phyloP scores from a whole-genome alignment of 179 eudicot genomes.

The Amaranthus tricolor region DNA sequence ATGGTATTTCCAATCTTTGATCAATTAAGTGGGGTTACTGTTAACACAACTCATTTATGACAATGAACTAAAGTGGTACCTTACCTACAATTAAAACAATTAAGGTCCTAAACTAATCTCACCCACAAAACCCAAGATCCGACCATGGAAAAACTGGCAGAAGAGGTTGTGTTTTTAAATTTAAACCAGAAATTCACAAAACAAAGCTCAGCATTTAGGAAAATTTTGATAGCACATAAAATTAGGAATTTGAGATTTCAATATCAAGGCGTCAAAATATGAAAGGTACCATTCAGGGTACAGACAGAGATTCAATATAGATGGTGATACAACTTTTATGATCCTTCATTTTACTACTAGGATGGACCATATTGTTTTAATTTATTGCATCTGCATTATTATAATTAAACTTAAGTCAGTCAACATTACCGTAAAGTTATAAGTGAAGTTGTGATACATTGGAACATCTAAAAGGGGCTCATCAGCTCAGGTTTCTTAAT shows the following conservation, averaged over 20 bases:
- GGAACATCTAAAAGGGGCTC: no score
- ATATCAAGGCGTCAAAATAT: slow-evolving; percentile 14
- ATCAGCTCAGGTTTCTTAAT: no score
- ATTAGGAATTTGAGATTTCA: slow-evolving; percentile 12
- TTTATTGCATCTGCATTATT: background rate
- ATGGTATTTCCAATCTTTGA: slow-evolving; percentile 26
- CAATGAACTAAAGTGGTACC: slow-evolving; percentile 21
- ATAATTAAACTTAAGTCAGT: no score
- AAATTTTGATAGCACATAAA: background rate
- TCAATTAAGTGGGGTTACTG: slow-evolving; percentile 27
- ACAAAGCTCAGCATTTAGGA: background rate
- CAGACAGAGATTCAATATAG: slow-evolving; percentile 15
- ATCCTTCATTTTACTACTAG: slow-evolving; percentile 18
- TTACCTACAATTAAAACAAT: slow-evolving; percentile 8
- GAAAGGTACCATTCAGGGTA: slow-evolving; percentile 22
- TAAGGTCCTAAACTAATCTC: slow-evolving; percentile 21
- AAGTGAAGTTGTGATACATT: no score
- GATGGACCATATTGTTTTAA: slow-evolving; percentile 23
- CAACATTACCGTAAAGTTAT: no score
- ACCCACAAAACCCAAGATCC: slow-evolving; percentile 20
- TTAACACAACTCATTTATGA: slow-evolving; percentile 11
- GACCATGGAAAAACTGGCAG: background rate
- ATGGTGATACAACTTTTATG: slow-evolving; percentile 2
- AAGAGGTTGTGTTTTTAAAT: background rate
- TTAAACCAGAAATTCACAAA: slow-evolving; percentile 4